phyloP scores from a whole-genome alignment of 208 protist genomes.

The Sergeia podlipaevii region DNA sequence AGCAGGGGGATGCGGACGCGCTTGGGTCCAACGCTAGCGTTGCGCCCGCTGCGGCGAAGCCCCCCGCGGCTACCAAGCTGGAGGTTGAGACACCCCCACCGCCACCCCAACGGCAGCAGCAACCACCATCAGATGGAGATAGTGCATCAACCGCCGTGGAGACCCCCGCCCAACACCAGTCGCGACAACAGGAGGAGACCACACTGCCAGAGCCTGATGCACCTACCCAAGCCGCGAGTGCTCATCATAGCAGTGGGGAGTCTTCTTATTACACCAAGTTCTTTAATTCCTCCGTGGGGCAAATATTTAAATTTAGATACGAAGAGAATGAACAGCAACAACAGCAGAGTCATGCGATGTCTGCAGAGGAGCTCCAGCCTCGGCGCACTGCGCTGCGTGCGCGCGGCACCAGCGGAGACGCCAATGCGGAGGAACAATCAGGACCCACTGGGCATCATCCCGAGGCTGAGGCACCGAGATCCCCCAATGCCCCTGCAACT shows the following conservation, averaged over 20 bases:
- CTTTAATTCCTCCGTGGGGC: slow-evolving; percentile 52
- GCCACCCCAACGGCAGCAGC: neutral
- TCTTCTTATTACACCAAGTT: slow-evolving; percentile 70
- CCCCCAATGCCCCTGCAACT: neutral
- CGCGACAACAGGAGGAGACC: neutral
- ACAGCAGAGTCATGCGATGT: neutral
- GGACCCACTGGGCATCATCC: neutral
- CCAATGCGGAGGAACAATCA: slow-evolving; percentile 2
- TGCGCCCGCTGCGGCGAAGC: neutral
- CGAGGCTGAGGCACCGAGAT: neutral
- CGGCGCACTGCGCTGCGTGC: slow-evolving; percentile 15
- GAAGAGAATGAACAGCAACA: slow-evolving; percentile 4
- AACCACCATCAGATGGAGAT: slow-evolving; percentile 11
- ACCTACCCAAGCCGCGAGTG: neutral
- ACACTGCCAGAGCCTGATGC: neutral
- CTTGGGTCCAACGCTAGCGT: neutral
- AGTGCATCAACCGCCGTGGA: too few relatives aligned
- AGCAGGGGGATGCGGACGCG: neutral
- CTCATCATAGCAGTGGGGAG: neutral
- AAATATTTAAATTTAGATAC: slow-evolving; percentile 15
- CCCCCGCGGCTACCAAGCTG: slow-evolving; percentile 3
- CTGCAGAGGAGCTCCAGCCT: neutral
- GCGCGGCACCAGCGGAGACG: slow-evolving; percentile 19
- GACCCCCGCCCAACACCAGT: too few relatives aligned
- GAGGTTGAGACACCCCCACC: neutral